Evolutionary conservation across 2,329 filamentous ascomycete species (phyloP), one percentile per base, ranked within the genome.

Genomic region (Sporothrix pallida): DNA sequence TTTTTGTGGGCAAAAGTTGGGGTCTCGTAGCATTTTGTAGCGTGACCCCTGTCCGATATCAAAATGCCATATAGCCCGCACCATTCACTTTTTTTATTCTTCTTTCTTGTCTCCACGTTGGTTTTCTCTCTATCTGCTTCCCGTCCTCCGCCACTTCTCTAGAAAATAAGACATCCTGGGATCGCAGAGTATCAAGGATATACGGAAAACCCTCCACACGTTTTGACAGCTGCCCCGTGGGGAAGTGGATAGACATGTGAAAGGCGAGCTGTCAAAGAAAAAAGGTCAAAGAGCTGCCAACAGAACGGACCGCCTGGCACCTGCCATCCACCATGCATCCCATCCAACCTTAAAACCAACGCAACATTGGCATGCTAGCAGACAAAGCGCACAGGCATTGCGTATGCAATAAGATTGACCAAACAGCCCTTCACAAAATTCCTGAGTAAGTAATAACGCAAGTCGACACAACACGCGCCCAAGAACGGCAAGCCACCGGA

Each of bases 241-340:
- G 60, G 60, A 65, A 65, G 60, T 65, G 60, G 37, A 46, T 23
- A 46, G n/a, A 23, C 60, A 65, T 65, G 60, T 65, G 60, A 65
- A 37, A 46, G 60, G 23, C 37, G 37, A 20, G 9, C 60, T 65
- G n/a, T 23, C 60, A 65, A 65, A 37, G 31, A 37, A 7, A 37
- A 37, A 37, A 37, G 31, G 31, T 37, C 31, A 37, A 6, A 13
- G 37, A 65, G 37, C 17, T 46, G 37, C 0, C 9, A 46, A n/a
- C n/a, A 23, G n/a, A 42, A 46, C n/a, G 60, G n/a, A 23, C 37
- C n/a, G 17, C 6, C 60, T 65, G 37, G 4, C 37, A 46, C 26
- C 60, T 60, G 13, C 26, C 56, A 60, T 26, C 7, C 31, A 37
- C 31, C 31, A 56, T 17, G 13, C 52, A 26, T 9, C n/a, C 20